These are phyloP conservation scores for Persicaria tinctoria DNA, from an alignment of 148 eudicot genomes.

Conservation along the genomic window DNA sequence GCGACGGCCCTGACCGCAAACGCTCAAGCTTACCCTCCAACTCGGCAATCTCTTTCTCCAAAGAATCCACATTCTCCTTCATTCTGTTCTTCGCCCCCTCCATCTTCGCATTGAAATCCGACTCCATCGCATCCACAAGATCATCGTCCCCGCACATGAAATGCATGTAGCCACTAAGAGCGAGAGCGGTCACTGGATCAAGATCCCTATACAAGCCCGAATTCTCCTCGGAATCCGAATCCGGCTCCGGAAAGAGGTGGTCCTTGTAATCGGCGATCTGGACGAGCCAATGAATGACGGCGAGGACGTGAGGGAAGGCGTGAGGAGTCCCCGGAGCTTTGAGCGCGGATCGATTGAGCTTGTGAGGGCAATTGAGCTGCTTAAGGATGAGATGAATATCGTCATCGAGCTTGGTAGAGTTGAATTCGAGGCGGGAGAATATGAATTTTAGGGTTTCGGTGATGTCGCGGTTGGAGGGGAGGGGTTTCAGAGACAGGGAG, in stretches of 20 bases:
- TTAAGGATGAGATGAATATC: conserved; percentile 37
- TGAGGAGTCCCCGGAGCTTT: conserved; percentile 82
- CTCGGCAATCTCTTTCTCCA: conserved; percentile 32
- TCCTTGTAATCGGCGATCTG: conserved; percentile 52
- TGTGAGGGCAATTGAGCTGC: conserved; percentile 57
- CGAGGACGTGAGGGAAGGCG: conserved; percentile 54
- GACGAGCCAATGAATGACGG: conserved; percentile 73
- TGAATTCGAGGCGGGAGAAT: conserved; percentile 33
- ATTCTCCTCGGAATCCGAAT: conserved; percentile 8
- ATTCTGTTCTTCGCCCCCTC: conserved; percentile 28
- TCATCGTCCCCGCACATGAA: conserved; percentile 75
- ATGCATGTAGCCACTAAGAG: conserved; percentile 40
- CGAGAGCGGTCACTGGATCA: conserved; percentile 29
- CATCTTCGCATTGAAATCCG: conserved; percentile 36
- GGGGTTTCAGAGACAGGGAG: conserved; percentile 37
- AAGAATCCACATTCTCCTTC: conserved; percentile 26
- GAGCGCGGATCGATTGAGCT: conserved; percentile 65
- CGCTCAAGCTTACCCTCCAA: conserved; percentile 43
- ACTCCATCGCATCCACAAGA: conserved; percentile 35
- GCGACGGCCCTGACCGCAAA: conserved; percentile 45
- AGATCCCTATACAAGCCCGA: not conserved
- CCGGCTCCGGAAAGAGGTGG: conserved; percentile 15
- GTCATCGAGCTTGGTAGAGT: conserved; percentile 42
- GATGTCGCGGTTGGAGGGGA: conserved; percentile 67
- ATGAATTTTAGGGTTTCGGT: conserved; percentile 49